Conservation (phyloP, 2,329 filamentous ascomycete species). For the Colletotrichum shisoi region DNA sequence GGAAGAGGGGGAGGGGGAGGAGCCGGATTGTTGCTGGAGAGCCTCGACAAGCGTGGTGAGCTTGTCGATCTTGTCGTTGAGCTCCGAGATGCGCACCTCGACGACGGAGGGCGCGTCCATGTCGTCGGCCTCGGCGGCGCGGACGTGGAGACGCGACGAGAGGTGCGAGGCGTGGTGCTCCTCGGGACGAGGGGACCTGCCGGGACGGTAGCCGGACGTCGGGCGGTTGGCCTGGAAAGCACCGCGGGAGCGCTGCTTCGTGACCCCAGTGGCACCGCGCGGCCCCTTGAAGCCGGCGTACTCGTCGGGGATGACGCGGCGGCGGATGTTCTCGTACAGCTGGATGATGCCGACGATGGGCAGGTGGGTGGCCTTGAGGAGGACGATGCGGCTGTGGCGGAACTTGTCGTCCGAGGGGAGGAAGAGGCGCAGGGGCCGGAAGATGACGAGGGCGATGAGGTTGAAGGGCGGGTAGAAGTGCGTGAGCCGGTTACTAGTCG, state of each 20-base stretch:
- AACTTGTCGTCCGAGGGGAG: conserved; percentile 69
- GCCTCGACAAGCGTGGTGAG: conserved; percentile 62
- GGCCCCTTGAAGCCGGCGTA: conserved; percentile 61
- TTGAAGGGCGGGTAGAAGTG: conserved; percentile 78
- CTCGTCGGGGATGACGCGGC: conserved; percentile 52
- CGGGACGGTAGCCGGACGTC: conserved; percentile 42
- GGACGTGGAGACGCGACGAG: conserved; percentile 37
- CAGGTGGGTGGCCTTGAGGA: conserved; percentile 70
- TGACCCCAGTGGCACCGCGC: conserved; percentile 43
- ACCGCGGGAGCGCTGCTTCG: conserved; percentile 40
- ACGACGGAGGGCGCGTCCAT: conserved; percentile 51
- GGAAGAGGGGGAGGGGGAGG: not conserved
- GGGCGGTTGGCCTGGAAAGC: conserved; percentile 41
- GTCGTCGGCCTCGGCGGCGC: conserved; percentile 45
- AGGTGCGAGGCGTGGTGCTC: conserved; percentile 12
- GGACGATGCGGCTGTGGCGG: conserved; percentile 66
- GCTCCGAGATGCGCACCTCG: conserved; percentile 63
- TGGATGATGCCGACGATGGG: conserved; percentile 75
- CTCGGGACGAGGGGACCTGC: conserved; percentile 40
- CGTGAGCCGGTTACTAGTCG: conserved; percentile 72
- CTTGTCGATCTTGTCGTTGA: conserved; percentile 66
- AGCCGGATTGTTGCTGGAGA: conserved; percentile 51
- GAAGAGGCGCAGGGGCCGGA: conserved; percentile 76
- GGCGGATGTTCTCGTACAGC: conserved; percentile 66
- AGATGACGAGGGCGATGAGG: conserved; percentile 73